Base-by-base conservation (phyloP, 805 yeast species). In the Starmerella bombi region DNA sequence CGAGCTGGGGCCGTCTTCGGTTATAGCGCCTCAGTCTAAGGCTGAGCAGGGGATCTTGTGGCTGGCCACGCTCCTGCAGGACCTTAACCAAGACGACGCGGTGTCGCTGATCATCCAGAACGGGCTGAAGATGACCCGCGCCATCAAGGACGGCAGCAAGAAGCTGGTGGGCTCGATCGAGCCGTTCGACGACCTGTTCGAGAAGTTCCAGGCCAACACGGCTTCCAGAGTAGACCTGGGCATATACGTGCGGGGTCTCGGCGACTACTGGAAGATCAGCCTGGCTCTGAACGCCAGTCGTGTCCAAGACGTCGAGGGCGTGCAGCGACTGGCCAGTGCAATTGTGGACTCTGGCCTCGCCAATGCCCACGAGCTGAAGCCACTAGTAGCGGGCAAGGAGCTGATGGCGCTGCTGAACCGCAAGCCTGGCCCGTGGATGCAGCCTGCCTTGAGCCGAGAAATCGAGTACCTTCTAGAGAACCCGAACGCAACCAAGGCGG, bases 371-470 rank as follows among this genome's bases (percentile, higher is more conserved):
- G 55, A 52, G 0, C 44, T 79, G 42, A 80, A 74, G 52, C 81
- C 88, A 1, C 48, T 82, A 5, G 59, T 86, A 10, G 84, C 82
- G 36, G 68, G 98, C 14, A 83, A 80, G 50, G 70, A 72, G 34
- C 58, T 88, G 34, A 62, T 70, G 38, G 59, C 63, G 32, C 58
- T 64, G 17, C 58, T 80, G 18, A 43, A 35, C 7, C 63, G 65
- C 41, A 80, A 78, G 53, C 82, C 88, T 0, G 98, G 98, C 0
- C 85, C 86, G 5, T 85, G 96, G 95, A 66, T 88, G 70, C 66
- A 72, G 7, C 59, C 59, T 7, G 59, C 76, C 7, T 69, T 74
- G 43, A 72, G 73, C 5, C 59, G 67, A 34, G 66, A 81, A 5
- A 57, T 83, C 25, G 59, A 66, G 16, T 81, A 86, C 85, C 95